These are phyloP conservation scores for Candida argentea DNA, from an alignment of 805 yeast genomes.

Conservation along the genomic window DNA sequence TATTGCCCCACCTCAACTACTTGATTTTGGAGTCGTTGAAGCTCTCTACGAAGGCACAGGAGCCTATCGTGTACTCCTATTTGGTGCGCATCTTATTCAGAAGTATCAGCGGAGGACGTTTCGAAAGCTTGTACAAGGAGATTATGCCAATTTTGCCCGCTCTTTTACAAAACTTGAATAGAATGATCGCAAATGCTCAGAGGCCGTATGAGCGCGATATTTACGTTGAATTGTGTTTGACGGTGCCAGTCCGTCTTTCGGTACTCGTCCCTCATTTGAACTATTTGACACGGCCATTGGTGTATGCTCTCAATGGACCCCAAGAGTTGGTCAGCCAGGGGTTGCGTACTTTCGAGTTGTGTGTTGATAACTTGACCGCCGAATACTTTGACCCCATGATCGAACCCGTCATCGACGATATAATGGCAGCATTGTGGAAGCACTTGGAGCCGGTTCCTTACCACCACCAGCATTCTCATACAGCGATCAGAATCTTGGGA, in stretches of 20 bases:
- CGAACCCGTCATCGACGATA: conserved; percentile 92
- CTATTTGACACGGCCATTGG: conserved; percentile 83
- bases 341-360: conserved; percentile 82
- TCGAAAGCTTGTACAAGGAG: conserved; percentile 85
- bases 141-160: conserved; percentile 87
- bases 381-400: conserved; percentile 95
- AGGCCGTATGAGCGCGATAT: conserved; percentile 87
- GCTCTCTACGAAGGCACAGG: conserved; percentile 74
- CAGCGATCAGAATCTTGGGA: conserved; percentile 86
- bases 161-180: conserved; percentile 73
- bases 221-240: conserved; percentile 87
- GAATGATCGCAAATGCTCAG: conserved; percentile 72
- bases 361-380: conserved; percentile 93
- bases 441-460: conserved; percentile 88
- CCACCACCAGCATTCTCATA: conserved; percentile 90
- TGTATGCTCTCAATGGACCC: conserved; percentile 78
- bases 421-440: conserved; percentile 87
- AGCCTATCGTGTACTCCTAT: conserved; percentile 84
- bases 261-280: conserved; percentile 89
- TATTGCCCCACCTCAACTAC: conserved; percentile 79
- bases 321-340: conserved; percentile 94
- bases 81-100: conserved; percentile 82
- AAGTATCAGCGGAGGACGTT: conserved; percentile 94
- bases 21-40: conserved; percentile 73
- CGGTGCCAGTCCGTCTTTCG: conserved; percentile 91